These are phyloP conservation scores for Paraurostyla sp. DNA, from an alignment of 73 alveolate genomes.

Conservation along the genomic window DNA sequence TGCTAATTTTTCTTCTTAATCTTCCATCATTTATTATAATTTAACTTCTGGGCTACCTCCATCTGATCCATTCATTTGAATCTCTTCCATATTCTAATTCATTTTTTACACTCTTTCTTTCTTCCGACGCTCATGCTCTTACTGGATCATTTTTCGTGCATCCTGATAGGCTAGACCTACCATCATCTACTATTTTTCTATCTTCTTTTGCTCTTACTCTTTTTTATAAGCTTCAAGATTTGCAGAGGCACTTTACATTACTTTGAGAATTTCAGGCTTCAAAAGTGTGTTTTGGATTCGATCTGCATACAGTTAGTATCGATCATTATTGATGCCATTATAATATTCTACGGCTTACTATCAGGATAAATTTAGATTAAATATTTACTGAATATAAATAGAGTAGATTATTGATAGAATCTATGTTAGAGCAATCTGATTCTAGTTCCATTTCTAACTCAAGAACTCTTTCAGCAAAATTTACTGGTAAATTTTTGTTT, in stretches of 20 bases:
- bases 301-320: conserved; percentile 59
- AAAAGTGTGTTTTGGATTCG: conserved; percentile 52
- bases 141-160: not conserved
- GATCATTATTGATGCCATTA: conserved; percentile 60
- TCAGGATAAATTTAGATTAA: not conserved
- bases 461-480: conserved; percentile 64
- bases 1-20: not conserved
- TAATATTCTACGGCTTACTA: conserved; percentile 71
- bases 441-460: conserved; percentile 68
- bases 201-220: conserved; percentile 42
- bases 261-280: conserved; percentile 52
- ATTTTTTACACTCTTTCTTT: conserved; percentile 61
- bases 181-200: not conserved
- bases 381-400: conserved; percentile 38
- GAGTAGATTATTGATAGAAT: conserved; percentile 49
- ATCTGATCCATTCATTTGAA: not conserved
- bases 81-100: conserved; percentile 55
- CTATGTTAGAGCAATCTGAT: conserved; percentile 22
- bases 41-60: conserved; percentile 33
- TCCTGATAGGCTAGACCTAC: not conserved
- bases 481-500: conserved; percentile 57
- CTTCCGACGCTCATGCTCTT: conserved; percentile 31
- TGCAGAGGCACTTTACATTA: conserved; percentile 16
- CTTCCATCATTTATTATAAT: conserved; percentile 6
- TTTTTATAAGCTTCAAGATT: conserved; percentile 49